Base-by-base conservation (phyloP, 1,284 basidiomycete genomes). In the Ceratorhiza oryzae-sativae region DNA sequence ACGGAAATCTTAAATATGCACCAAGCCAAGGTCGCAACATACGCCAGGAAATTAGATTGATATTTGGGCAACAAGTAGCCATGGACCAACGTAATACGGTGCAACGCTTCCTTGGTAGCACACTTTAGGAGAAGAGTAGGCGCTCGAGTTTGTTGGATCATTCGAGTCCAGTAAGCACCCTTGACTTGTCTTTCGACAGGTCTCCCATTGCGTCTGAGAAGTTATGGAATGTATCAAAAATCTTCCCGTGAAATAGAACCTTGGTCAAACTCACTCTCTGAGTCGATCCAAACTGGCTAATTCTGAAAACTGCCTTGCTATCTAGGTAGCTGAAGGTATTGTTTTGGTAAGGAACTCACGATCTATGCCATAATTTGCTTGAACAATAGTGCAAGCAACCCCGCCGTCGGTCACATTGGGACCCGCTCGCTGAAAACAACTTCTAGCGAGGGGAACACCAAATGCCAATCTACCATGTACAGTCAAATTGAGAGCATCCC, bases 1-100 rank as follows among this genome's bases (percentile, higher is more conserved):
- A 85, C 82, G 74, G 86, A 82, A 72, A 86, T 82, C 85, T 86
- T 46, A 39, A 39, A 39, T n/a, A n/a, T n/a, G n/a, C n/a, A n/a
- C n/a, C n/a, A n/a, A n/a, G n/a, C n/a, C n/a, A n/a, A n/a, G n/a
- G n/a, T n/a, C n/a, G 13, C 36, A 13, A 39, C 13, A 39, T 13
- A 39, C 8, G 8, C 13, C 13, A 39, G 36, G 6, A 6, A 13
- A 13, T 39, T 39, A 39, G n/a, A n/a, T 39, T 39, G 36, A 39
- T 39, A 6, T 39, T 6, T 39, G 6, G 36, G 13, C 13, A 39
- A 39, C 8, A 13, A 13, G 36, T 39, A 6, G 36, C 13, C 8
- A 13, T 13, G 13, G 36, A 39, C 53, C 46, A 27, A 70, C 53
- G 30, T 70, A 70, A 42, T 70, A 70, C 6, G 39, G 67, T 13